phyloP scores from a whole-genome alignment of 1,284 basidiomycete species.

The Malassezia psittaci region DNA sequence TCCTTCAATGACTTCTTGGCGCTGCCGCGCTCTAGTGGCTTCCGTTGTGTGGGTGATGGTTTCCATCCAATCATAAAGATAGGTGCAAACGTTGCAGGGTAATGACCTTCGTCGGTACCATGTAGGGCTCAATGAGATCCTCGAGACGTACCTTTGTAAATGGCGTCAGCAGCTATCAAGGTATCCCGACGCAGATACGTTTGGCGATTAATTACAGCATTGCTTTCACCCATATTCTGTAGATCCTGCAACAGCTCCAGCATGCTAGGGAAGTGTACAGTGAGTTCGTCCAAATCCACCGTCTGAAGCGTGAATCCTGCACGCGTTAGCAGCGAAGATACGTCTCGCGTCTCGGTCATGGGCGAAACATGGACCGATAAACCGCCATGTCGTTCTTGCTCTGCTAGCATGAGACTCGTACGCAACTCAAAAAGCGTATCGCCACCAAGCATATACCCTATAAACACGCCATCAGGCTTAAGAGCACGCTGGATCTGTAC shows the following conservation, averaged over 20 bases:
- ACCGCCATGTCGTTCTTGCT: conserved; percentile 86
- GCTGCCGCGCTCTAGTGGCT: conserved; percentile 73
- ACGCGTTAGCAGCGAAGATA: conserved; percentile 57
- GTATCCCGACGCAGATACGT: conserved; percentile 72
- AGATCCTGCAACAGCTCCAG: conserved; percentile 92
- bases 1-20: conserved; percentile 73
- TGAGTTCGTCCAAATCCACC: conserved; percentile 88
- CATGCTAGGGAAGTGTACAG: conserved; percentile 82
- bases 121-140: conserved; percentile 55
- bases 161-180: conserved; percentile 75
- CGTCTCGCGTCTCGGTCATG: conserved; percentile 86
- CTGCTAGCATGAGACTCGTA: conserved; percentile 81
- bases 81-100: conserved; percentile 91
- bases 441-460: conserved; percentile 87
- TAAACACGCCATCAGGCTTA: conserved; percentile 83
- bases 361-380: conserved; percentile 89
- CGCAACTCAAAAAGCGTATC: conserved; percentile 91
- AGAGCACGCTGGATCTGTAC: conserved; percentile 78
- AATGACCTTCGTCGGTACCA: conserved; percentile 56
- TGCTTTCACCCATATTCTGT: conserved; percentile 89
- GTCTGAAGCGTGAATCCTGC: conserved; percentile 90
- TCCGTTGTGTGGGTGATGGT: conserved; percentile 69
- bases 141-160: conserved; percentile 59
- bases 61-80: conserved; percentile 99
- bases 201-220: conserved; percentile 63